Evolutionary conservation across 1,284 basidiomycete species (phyloP).

Genomic region (Vanrija pseudolonga): DNA sequence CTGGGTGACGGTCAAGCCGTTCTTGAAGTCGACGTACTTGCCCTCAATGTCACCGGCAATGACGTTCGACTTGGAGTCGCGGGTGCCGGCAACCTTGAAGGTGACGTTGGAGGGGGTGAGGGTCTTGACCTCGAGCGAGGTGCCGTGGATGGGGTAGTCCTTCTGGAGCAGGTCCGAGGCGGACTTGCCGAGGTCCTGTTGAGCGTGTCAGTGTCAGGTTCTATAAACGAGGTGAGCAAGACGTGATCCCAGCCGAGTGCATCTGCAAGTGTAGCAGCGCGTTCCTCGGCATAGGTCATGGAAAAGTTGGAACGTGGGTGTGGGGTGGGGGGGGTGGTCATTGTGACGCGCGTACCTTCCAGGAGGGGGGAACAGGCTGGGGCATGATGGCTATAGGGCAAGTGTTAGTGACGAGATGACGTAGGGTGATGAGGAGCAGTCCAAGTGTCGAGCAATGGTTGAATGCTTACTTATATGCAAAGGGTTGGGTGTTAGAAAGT

Average conservation of each 20-base stretch:
- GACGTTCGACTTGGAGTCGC: slow-evolving; percentile 65
- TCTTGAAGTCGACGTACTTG: slow-evolving; percentile 82
- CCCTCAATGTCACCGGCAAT: slow-evolving; percentile 86
- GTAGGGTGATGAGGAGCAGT: no score
- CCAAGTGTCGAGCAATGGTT: no score
- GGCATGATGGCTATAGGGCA: slow-evolving; percentile 57
- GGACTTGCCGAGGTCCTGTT: slow-evolving; percentile 91
- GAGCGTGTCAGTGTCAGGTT: not conserved
- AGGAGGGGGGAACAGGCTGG: slow-evolving; percentile 86
- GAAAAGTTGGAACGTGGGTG: no score
- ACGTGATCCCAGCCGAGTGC: not conserved
- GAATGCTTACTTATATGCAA: no score
- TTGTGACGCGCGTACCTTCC: slow-evolving; percentile 63
- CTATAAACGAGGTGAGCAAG: not conserved
- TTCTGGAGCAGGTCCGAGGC: slow-evolving; percentile 90
- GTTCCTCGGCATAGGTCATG: no score
- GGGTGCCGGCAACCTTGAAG: slow-evolving; percentile 80
- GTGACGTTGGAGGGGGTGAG: slow-evolving; percentile 81
- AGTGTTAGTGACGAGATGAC: slow-evolving; percentile 1
- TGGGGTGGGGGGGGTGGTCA: not conserved
- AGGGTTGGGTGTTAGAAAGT: no score
- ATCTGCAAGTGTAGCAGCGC: not conserved
- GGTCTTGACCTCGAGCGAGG: slow-evolving; percentile 87
- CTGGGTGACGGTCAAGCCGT: slow-evolving; percentile 86
- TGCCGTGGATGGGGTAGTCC: slow-evolving; percentile 84